Base-by-base conservation (phyloP, 2,329 filamentous ascomycete species). In the Pestalotiopsis sp. region DNA sequence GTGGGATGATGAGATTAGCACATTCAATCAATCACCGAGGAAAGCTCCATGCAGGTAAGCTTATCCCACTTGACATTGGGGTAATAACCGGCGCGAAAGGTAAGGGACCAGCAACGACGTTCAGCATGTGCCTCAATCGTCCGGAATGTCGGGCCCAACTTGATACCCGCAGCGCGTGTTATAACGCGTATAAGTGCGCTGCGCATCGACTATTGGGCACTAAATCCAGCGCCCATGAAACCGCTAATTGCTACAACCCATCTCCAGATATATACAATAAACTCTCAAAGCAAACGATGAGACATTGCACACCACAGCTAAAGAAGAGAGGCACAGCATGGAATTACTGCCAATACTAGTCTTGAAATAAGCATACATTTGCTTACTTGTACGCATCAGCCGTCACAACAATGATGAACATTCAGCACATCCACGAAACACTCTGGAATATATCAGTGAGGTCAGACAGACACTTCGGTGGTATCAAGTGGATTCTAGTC, bases 81-180 rank as follows among this genome's bases (percentile, higher is more conserved):
- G 14, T 13, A 31, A 13, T 17, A 20, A 59, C 20, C 31, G 31
- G 31, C 31, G 31, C 31, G 31, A 36, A 36, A 36, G 31, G 6
- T 9, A 7, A 36, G 7, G 45, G 45, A 52, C 45, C 45, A 52
- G 17, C 20, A 20, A 52, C 45, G 13, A n/a, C 17, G 31, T 52
- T 23, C 45, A 20, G 23, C 45, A 52, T 52, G 45, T 52, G 45
- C 45, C 45, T 52, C 14, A n/a, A 17, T 56, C 41, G 31, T 36
- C 63, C 63, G 63, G 36, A 66, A 66, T 41, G 41, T 52, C 64
- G 64, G 64, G 64, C 38, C 49, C 25, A 58, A 12, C 25, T 66
- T 58, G 45, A 45, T 45, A 14, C n/a, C 49, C 49, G 39, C 64
- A 12, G 64, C 45, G 45, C 45, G 45, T 56, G 27, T 66, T 25